These are phyloP conservation scores for Ustilago bromivora DNA, from an alignment of 1,284 basidiomycete genomes.

Conservation along the genomic window DNA sequence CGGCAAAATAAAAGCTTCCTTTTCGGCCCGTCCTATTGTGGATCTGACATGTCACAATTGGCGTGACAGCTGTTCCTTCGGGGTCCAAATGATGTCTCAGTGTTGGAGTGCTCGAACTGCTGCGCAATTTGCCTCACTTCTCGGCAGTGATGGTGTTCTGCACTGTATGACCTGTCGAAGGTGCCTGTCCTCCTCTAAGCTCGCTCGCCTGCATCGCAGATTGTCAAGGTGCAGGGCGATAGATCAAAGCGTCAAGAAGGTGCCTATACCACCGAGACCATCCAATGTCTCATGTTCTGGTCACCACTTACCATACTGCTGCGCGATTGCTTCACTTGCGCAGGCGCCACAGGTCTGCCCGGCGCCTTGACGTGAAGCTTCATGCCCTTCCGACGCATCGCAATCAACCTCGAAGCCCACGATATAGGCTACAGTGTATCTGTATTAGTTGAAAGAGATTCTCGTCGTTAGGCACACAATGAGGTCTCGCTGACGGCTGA, in stretches of 20 bases:
- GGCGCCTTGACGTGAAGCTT: background rate
- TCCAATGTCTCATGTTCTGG: constrained; percentile 13
- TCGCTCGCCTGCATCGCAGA: background rate
- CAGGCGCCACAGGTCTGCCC: background rate
- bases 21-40: background rate
- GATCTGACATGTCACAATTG: constrained; percentile 9
- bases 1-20: background rate
- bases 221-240: background rate
- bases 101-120: constrained; percentile 6
- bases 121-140: background rate
- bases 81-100: constrained; percentile 7
- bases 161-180: background rate
- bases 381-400: background rate
- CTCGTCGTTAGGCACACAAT: background rate
- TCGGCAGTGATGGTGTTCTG: background rate
- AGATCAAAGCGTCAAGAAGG: background rate
- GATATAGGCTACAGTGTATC: constrained; percentile 1
- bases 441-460: constrained; percentile 24
- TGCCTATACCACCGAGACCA: constrained; percentile 1
- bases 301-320: background rate
- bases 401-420: no score
- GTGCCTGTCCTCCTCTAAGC: background rate
- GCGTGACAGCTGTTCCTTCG: background rate
- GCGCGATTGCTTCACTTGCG: background rate
- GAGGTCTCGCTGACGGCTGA: constrained; percentile 5